These are phyloP conservation scores for Malassezia dermatis DNA, from an alignment of 1,284 basidiomycete species.

Conservation along the genomic window DNA sequence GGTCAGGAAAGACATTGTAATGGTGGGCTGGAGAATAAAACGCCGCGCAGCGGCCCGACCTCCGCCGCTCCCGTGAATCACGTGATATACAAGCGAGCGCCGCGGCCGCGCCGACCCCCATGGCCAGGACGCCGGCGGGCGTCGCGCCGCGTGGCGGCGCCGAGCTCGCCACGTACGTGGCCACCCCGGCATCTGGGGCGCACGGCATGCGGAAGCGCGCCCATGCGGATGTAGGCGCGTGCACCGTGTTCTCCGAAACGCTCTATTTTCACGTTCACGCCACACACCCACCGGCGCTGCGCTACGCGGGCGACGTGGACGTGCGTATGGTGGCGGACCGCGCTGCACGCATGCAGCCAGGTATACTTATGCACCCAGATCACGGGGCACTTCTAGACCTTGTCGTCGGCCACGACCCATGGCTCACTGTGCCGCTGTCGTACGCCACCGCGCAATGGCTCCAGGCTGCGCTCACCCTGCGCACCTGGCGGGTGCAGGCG, in stretches of 20 bases:
- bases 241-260: background rate
- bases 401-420: background rate
- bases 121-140: background rate
- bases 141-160: background rate
- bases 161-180: background rate
- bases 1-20: slow-evolving; percentile 15
- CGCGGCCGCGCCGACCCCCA: background rate
- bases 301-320: background rate
- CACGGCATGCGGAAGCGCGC: background rate
- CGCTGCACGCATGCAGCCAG: background rate
- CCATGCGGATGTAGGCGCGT: background rate
- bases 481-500: background rate
- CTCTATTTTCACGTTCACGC: background rate
- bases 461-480: background rate
- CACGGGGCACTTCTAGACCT: slow-evolving; percentile 3
- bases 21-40: background rate
- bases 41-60: slow-evolving; percentile 3
- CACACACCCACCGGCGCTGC: background rate
- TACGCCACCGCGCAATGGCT: background rate
- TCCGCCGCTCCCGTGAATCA: slow-evolving; percentile 5
- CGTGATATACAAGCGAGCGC: slow-evolving; percentile 4
- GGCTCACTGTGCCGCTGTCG: background rate
- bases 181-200: background rate
- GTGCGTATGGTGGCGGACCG: background rate
- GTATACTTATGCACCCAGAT: background rate